These are phyloP conservation scores for Zygosaccharomyces bailii DNA, from an alignment of 805 yeast species.

Conservation along the genomic window DNA sequence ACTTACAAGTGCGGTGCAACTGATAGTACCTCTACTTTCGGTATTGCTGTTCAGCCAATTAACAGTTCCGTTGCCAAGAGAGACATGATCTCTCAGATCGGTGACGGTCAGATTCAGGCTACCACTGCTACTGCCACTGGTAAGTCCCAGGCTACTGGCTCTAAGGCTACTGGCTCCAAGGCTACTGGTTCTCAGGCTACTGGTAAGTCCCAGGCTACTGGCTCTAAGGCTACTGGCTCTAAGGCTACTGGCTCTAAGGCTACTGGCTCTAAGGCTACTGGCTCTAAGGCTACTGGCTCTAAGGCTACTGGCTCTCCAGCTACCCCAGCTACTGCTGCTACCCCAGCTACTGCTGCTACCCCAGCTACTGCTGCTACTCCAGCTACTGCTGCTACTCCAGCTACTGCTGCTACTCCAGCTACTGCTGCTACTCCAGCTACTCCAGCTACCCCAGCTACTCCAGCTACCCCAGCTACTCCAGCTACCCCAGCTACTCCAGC, in stretches of 20 bases:
- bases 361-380: not conserved
- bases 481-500: constrained; percentile 3
- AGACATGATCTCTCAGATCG: constrained; percentile 42
- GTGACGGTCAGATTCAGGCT: constrained; percentile 43
- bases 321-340: not conserved
- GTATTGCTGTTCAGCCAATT: constrained; percentile 61
- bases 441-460: not conserved
- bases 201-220: constrained; percentile 1
- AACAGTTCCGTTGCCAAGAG: constrained; percentile 35
- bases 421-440: constrained; percentile 3
- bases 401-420: constrained; percentile 2
- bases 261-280: constrained; percentile 18
- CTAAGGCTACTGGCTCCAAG: constrained; percentile 35
- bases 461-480: constrained; percentile 1
- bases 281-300: constrained; percentile 16
- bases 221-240: not conserved
- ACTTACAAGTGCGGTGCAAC: constrained; percentile 54
- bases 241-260: constrained; percentile 17
- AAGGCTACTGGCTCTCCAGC: not conserved
- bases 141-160: constrained; percentile 7
- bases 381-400: not conserved
- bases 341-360: not conserved
- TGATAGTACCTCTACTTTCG: constrained; percentile 54
- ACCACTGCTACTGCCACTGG: constrained; percentile 27
- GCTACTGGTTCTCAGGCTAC: constrained; percentile 15